Base-by-base conservation (phyloP, 495 filamentous ascomycete genomes). In the Xylaria castorea region DNA sequence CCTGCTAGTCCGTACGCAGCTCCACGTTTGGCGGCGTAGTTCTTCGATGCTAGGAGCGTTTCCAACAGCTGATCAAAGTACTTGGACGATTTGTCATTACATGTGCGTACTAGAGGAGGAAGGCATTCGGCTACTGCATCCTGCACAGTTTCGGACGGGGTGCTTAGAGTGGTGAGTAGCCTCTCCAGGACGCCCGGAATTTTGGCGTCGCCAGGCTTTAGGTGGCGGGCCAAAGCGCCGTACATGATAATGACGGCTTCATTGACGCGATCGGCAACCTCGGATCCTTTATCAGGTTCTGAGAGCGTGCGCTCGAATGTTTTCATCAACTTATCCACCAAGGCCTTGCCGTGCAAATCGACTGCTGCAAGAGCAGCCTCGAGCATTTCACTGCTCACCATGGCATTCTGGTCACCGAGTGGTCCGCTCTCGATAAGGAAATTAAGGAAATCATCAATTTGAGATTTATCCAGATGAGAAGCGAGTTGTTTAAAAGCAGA, bases 231-330 rank as follows among this genome's bases (percentile, higher is more conserved):
- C 18, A 99, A 82, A 42, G 96, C 94, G 76, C 96, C 96, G 76
- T 98, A 99, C 72, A 99, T 91, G 69, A 99, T 94, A 73, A 99
- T 94, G 34, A 99, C 94, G 5, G 96, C 96, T 82, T 99, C 96
- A 76, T 97, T 97, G 74, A 98, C 92, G 53, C 91, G 87, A 76
- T 99, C 96, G 9, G 91, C 90, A 32, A 89, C 89, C 74, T 93
- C 89, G 4, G 92, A 92, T 22, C 89, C 90, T 74, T 92, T 91
- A 79, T 95, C 92, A 0, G 94, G 92, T 11, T 89, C 90, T 75
- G 94, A 94, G 5, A 99, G 86, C 0, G 92, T 92, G 9, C 86
- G 86, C 80, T 99, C 95, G 75, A 98, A 94, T 0, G 94, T 90
- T 75, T 92, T 88, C 94, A 98, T 98, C 36, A 99, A 86, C 73